A percentile compares a stretch with the other conserved stretches of the same genome.
phyloP scores from a whole-genome alignment of 2,329 filamentous ascomycete genomes.

The Pseudopyrenochaeta lycopersici region DNA sequence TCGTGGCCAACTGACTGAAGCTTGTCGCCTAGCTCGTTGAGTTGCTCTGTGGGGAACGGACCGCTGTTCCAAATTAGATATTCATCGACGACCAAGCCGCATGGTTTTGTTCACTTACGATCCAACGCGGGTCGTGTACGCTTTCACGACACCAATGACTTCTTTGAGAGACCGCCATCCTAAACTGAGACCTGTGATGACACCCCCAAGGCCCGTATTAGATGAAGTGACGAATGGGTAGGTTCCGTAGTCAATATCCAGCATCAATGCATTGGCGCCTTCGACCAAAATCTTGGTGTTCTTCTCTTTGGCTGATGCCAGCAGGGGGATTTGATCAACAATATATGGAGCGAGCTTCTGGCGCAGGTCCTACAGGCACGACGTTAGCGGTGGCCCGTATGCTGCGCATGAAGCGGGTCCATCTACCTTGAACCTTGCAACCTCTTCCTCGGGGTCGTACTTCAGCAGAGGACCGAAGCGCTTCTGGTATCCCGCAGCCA shows the following conservation, averaged over 20 bases:
- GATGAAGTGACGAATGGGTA: slow-evolving; percentile 70
- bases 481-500: slow-evolving; percentile 72
- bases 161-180: slow-evolving; percentile 69
- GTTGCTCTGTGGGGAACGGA: slow-evolving; percentile 73
- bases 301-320: slow-evolving; percentile 67
- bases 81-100: not conserved
- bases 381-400: not conserved
- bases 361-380: slow-evolving; percentile 59
- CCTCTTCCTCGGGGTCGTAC: slow-evolving; percentile 76
- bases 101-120: slow-evolving; percentile 32
- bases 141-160: slow-evolving; percentile 73
- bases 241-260: slow-evolving; percentile 67
- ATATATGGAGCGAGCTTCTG: slow-evolving; percentile 67
- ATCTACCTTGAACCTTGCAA: slow-evolving; percentile 65
- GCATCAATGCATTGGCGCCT: slow-evolving; percentile 73
- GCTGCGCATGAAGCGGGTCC: too few relatives aligned
- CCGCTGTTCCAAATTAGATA: slow-evolving; percentile 56
- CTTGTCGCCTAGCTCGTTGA: slow-evolving; percentile 65
- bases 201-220: slow-evolving; percentile 67
- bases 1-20: slow-evolving; percentile 66
- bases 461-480: slow-evolving; percentile 72
- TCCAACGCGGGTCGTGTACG: slow-evolving; percentile 70
- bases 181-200: slow-evolving; percentile 70
- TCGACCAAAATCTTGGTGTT: slow-evolving; percentile 72
- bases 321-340: slow-evolving; percentile 73